Conservation (phyloP, 1,284 basidiomycete species). For the Fomitopsis pinicola region DNA sequence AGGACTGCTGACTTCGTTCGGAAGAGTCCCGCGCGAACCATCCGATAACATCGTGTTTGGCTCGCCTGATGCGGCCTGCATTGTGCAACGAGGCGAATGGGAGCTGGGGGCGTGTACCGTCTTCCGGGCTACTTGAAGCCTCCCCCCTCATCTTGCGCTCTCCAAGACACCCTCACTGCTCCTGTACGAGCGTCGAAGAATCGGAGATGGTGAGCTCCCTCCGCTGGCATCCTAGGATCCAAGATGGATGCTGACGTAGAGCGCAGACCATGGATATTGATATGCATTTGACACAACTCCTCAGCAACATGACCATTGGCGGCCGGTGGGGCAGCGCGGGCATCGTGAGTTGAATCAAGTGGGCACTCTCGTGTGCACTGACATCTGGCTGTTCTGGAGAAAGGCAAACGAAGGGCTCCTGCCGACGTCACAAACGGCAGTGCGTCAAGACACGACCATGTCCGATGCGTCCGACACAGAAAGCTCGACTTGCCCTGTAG, state of each 20-base stretch:
- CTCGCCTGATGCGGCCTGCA: constrained; percentile 6
- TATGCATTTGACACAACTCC: constrained; percentile 21
- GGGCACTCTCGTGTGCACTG: neutral
- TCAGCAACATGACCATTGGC: constrained; percentile 20
- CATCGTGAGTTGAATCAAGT: constrained; percentile 17
- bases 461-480: constrained; percentile 25
- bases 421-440: constrained; percentile 11
- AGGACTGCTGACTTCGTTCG: neutral
- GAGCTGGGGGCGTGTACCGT: constrained; percentile 1
- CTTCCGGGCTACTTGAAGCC: neutral
- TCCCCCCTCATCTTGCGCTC: neutral
- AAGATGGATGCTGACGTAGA: neutral
- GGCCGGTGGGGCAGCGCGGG: constrained; percentile 12
- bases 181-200: too few relatives aligned
- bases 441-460: constrained; percentile 21
- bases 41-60: constrained; percentile 11
- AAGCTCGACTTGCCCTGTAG: constrained; percentile 24
- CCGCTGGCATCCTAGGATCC: neutral
- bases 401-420: constrained; percentile 23
- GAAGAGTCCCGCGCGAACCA: constrained; percentile 9
- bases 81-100: constrained; percentile 10
- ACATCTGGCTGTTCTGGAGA: constrained; percentile 16
- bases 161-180: neutral
- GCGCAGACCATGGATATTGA: constrained; percentile 22
- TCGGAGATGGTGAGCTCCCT: neutral